These are phyloP conservation scores for Flueggea neowawraea DNA, from an alignment of 441 rosid genomes.

Conservation along the genomic window DNA sequence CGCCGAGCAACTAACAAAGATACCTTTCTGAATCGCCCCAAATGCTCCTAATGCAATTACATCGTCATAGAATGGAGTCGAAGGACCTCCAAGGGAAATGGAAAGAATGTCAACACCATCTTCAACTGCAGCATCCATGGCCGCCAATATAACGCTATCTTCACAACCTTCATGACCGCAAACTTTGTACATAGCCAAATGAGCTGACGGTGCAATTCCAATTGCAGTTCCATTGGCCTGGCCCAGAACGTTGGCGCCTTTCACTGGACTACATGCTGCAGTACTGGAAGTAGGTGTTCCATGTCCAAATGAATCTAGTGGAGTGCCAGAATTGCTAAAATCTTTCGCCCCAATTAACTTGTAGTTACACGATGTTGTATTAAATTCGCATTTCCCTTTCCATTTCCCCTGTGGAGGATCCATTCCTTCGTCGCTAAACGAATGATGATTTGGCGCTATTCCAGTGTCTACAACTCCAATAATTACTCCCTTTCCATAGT, in stretches of 20 bases:
- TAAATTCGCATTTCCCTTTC: constrained; percentile 41
- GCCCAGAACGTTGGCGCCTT: constrained; percentile 34
- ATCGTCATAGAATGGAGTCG: constrained; percentile 22
- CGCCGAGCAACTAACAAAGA: constrained; percentile 41
- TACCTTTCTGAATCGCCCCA: constrained; percentile 37
- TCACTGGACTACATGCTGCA: constrained; percentile 42
- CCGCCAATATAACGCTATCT: constrained; percentile 47
- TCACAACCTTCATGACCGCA: constrained; percentile 33
- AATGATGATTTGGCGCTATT: constrained; percentile 34
- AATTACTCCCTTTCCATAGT: constrained; percentile 40
- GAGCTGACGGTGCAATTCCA: constrained; percentile 50
- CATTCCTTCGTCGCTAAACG: constrained; percentile 43
- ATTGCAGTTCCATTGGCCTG: constrained; percentile 44
- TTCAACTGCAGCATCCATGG: constrained; percentile 47
- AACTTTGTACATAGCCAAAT: constrained; percentile 50
- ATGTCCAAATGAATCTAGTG: constrained; percentile 39
- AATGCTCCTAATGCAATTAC: constrained; percentile 44
- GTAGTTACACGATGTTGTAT: constrained; percentile 29
- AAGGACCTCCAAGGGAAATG: constrained; percentile 35
- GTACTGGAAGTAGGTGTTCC: constrained; percentile 56
- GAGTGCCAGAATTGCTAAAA: constrained; percentile 19
- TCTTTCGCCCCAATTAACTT: constrained; percentile 45
- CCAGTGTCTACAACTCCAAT: constrained; percentile 43
- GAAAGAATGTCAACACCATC: constrained; percentile 58
- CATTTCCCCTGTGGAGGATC: constrained; percentile 41